A percentile compares a stretch with the other conserved stretches of the same genome.
Conservation (phyloP, 306 rosid genomes). For the Dalbergia cochinchinensis region DNA sequence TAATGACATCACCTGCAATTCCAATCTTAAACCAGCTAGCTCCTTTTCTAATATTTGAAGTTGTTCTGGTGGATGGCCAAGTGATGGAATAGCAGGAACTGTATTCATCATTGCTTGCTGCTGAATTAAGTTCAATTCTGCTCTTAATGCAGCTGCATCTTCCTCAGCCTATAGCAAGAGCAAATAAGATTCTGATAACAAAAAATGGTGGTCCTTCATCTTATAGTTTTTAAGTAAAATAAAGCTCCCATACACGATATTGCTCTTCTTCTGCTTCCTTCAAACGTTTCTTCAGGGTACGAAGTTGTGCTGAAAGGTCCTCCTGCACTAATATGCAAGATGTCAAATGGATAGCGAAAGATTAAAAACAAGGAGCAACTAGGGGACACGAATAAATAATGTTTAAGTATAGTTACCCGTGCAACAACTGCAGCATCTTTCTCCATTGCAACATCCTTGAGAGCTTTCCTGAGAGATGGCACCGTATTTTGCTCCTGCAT, state of each 20-base stretch:
- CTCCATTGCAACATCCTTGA: slow-evolving; percentile 96
- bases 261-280: slow-evolving; percentile 98
- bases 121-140: slow-evolving; percentile 85
- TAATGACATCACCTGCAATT: slow-evolving; percentile 63
- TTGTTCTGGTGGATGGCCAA: slow-evolving; percentile 69
- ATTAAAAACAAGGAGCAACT: not conserved
- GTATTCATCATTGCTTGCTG: slow-evolving; percentile 81
- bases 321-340: slow-evolving; percentile 64
- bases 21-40: slow-evolving; percentile 70
- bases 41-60: slow-evolving; percentile 77
- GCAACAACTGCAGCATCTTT: slow-evolving; percentile 98
- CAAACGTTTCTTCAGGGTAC: slow-evolving; percentile 78
- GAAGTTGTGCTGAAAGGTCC: slow-evolving; percentile 91
- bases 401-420: slow-evolving; percentile 58
- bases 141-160: slow-evolving; percentile 93
- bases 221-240: slow-evolving; percentile 25
- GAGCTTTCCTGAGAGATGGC: slow-evolving; percentile 90
- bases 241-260: slow-evolving; percentile 76
- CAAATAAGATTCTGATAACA: slow-evolving; percentile 41
- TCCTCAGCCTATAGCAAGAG: slow-evolving; percentile 89
- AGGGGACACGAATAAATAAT: slow-evolving; percentile 9
- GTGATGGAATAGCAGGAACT: slow-evolving; percentile 55
- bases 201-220: not conserved
- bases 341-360: slow-evolving; percentile 22
- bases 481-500: slow-evolving; percentile 75